Evolutionary conservation across 805 yeast species (phyloP).

Genomic region (Kluyveromyces aestuarii): DNA sequence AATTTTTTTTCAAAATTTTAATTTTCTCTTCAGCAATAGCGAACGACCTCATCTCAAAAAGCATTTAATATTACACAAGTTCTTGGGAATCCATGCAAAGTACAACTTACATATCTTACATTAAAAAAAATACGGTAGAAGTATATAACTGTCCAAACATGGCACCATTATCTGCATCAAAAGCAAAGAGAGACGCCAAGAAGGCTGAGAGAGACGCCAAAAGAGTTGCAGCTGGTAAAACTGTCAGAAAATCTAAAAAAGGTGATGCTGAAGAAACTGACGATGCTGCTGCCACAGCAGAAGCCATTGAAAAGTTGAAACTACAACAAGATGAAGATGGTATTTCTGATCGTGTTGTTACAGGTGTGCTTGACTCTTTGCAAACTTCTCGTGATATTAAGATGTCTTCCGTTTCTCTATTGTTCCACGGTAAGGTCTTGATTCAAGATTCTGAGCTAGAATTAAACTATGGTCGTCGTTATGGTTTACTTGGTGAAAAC

Average conservation of each 20-base stretch:
- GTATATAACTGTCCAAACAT: slow-evolving; percentile 7
- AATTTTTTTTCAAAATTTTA: not conserved
- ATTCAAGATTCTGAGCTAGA: slow-evolving; percentile 88
- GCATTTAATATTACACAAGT: not conserved
- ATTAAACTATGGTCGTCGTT: slow-evolving; percentile 94
- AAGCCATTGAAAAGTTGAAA: slow-evolving; percentile 77
- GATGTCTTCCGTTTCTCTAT: slow-evolving; percentile 77
- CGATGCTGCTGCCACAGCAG: slow-evolving; percentile 55
- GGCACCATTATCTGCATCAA: slow-evolving; percentile 71
- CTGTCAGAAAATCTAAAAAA: slow-evolving; percentile 44
- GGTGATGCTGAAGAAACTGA: slow-evolving; percentile 35
- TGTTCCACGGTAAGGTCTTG: slow-evolving; percentile 96
- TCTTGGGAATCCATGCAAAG: not conserved
- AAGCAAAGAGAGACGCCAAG: slow-evolving; percentile 93
- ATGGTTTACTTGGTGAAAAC: slow-evolving; percentile 95
- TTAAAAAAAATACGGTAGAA: not conserved
- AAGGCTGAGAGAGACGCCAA: slow-evolving; percentile 98
- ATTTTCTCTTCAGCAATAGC: not conserved
- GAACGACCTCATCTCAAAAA: not conserved
- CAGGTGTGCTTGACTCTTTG: slow-evolving; percentile 91
- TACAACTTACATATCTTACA: not conserved
- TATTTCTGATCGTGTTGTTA: slow-evolving; percentile 90
- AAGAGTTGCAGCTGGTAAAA: slow-evolving; percentile 75
- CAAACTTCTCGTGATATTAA: slow-evolving; percentile 90
- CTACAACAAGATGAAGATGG: slow-evolving; percentile 92